Evolutionary conservation across 129 eudicot genomes (phyloP).

Genomic region (Arctium lappa): DNA sequence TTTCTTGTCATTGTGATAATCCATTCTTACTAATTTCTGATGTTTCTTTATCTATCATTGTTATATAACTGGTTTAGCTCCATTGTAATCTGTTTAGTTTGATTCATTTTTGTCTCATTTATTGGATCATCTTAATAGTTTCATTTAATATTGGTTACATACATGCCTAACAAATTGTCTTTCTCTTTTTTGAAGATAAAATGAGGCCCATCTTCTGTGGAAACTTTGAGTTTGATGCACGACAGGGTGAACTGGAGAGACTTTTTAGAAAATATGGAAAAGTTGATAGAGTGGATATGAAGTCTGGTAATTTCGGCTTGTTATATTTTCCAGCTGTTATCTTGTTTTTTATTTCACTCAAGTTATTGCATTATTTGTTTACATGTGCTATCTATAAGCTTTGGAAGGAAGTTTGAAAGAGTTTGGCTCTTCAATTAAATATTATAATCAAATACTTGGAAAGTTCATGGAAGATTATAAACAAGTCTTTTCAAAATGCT

Average conservation of each 20-base stretch:
- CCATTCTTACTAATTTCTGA: background rate
- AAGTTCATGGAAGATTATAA: conserved; percentile 5
- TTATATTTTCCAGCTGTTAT: background rate
- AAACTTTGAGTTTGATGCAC: conserved; percentile 81
- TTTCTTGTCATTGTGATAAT: background rate
- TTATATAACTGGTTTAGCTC: background rate
- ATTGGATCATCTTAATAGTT: background rate
- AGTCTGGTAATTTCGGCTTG: conserved; percentile 62
- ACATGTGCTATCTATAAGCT: conserved; percentile 4
- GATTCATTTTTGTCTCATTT: background rate
- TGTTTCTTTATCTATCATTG: background rate
- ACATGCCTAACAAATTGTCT: background rate
- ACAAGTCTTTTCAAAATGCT: background rate
- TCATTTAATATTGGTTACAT: background rate
- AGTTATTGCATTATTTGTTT: background rate
- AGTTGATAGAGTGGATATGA: conserved; percentile 93
- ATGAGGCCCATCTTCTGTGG: conserved; percentile 96
- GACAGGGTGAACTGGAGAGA: conserved; percentile 90
- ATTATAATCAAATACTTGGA: background rate
- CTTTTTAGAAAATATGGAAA: conserved; percentile 86
- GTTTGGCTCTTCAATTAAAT: background rate
- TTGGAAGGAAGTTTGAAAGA: background rate
- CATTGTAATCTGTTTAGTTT: background rate
- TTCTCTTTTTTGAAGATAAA: conserved; percentile 28
- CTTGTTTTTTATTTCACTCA: background rate